phyloP scores from a whole-genome alignment of 495 filamentous ascomycete genomes.

The Evansstolkia leycettana region DNA sequence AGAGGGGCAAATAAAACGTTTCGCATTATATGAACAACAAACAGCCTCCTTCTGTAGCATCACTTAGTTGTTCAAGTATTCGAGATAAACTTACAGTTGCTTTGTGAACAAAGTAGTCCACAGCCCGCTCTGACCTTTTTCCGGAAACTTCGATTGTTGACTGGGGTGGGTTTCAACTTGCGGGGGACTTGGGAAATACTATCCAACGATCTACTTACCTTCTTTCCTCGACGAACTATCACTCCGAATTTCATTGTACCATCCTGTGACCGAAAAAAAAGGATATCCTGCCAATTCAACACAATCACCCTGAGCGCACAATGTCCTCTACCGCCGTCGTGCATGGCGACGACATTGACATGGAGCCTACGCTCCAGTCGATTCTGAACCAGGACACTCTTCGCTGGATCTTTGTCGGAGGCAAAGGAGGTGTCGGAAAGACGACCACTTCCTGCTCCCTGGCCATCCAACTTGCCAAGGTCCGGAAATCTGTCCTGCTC shows the following conservation, averaged over 20 bases:
- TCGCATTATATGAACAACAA: no score
- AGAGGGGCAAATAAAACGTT: no score
- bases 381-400: constrained; percentile 89
- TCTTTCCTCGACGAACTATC: constrained; percentile 3
- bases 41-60: no score
- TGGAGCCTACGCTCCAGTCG: constrained; percentile 88
- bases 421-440: constrained; percentile 99
- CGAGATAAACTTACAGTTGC: no score
- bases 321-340: constrained; percentile 55
- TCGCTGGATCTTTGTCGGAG: constrained; percentile 98
- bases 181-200: constrained; percentile 3
- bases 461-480: constrained; percentile 94
- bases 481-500: constrained; percentile 86
- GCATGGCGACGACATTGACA: constrained; percentile 59
- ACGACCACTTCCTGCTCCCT: constrained; percentile 97
- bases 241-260: constrained; percentile 13
- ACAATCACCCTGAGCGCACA: no score
- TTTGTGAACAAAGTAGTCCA: no score
- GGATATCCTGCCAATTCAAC: no score
- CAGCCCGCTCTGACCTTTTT: constrained; percentile 1
- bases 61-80: no score
- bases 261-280: no score
- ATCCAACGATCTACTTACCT: background rate
- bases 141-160: constrained; percentile 21
- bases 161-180: background rate